Evolutionary conservation across 345 rosid species (phyloP).

Genomic region (Salix exigua): DNA sequence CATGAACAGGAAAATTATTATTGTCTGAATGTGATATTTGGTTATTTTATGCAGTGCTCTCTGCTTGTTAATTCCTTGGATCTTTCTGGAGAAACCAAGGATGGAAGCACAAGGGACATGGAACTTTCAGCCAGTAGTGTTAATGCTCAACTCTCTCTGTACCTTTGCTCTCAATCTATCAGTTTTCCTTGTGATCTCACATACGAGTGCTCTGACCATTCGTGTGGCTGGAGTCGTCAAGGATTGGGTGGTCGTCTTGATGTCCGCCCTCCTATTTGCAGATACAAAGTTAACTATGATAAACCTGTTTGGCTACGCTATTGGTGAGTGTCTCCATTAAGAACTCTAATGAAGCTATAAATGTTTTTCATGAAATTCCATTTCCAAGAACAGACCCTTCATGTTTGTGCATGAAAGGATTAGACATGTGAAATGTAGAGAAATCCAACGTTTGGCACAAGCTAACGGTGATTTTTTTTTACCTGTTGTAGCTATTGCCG

Average conservation of each 20-base stretch:
- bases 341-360: no score
- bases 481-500: constrained; percentile 62
- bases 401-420: no score
- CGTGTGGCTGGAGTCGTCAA: constrained; percentile 99
- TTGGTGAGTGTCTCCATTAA: constrained; percentile 47
- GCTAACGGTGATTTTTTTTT: background rate
- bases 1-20: background rate
- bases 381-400: no score
- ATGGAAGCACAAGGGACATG: constrained; percentile 75
- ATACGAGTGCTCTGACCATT: constrained; percentile 94
- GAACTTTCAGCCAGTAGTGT: constrained; percentile 62
- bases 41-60: constrained; percentile 57
- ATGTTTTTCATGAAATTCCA: no score
- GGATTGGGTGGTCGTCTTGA: constrained; percentile 96
- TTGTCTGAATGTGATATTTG: constrained; percentile 1
- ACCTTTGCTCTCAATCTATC: constrained; percentile 97
- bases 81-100: constrained; percentile 85
- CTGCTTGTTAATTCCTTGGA: constrained; percentile 89
- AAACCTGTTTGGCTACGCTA: constrained; percentile 81
- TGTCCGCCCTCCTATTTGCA: constrained; percentile 85
- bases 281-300: constrained; percentile 87
- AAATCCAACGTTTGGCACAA: background rate
- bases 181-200: constrained; percentile 92
- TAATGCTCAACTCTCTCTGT: constrained; percentile 77
- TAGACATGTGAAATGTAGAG: background rate